Evolutionary conservation across 257 asterid genomes (phyloP).

Genomic region (Nicotiana tomentosiformis): DNA sequence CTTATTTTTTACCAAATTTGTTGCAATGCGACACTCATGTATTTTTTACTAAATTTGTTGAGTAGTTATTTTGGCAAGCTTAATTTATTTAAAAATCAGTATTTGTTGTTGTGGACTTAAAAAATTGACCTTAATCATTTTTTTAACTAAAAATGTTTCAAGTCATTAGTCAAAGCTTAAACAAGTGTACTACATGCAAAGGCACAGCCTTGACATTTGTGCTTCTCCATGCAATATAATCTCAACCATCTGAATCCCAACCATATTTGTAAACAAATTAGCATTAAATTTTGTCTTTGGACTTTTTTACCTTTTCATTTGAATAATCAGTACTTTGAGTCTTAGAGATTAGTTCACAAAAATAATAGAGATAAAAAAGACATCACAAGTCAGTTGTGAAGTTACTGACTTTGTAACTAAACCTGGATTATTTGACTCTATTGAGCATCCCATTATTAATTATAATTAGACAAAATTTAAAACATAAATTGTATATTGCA

Average conservation of each 20-base stretch:
- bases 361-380: background rate
- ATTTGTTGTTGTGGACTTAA: too few relatives aligned
- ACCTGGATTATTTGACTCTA: background rate
- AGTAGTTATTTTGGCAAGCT: too few relatives aligned
- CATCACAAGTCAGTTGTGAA: background rate
- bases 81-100: too few relatives aligned
- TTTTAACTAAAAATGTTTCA: background rate
- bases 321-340: background rate
- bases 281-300: background rate
- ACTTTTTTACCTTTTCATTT: background rate
- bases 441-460: background rate
- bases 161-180: constrained; percentile 5
- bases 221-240: background rate
- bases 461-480: background rate
- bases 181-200: background rate
- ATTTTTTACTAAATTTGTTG: too few relatives aligned
- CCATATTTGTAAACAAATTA: background rate
- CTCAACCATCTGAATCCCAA: background rate
- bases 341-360: background rate
- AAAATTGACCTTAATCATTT: too few relatives aligned
- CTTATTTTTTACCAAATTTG: too few relatives aligned
- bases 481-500: background rate
- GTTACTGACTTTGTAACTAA: background rate
- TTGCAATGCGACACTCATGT: too few relatives aligned
- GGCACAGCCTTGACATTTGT: background rate